Conservation (phyloP, 768 basidiomycete species). For the Boletus vinaceobasis region DNA sequence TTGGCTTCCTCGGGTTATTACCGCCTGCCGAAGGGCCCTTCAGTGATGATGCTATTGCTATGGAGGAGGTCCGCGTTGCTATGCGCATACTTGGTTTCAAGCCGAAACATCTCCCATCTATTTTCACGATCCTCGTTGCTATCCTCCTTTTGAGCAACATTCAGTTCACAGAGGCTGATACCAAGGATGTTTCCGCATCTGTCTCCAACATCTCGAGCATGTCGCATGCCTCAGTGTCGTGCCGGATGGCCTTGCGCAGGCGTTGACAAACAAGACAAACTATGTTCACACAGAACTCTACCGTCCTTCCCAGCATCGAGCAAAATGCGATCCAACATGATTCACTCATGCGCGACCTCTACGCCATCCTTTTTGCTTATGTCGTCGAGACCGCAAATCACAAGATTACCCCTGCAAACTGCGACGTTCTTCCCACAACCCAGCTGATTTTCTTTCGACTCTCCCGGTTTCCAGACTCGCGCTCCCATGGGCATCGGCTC, state of each 20-base stretch:
- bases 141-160: constrained; percentile 83
- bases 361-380: constrained; percentile 86
- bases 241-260: constrained; percentile 73
- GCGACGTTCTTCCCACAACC: constrained; percentile 53
- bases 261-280: constrained; percentile 82
- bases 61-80: constrained; percentile 77
- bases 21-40: constrained; percentile 85
- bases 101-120: constrained; percentile 76
- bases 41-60: constrained; percentile 80
- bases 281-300: constrained; percentile 89
- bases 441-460: constrained; percentile 76
- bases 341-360: constrained; percentile 75
- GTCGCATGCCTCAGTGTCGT: constrained; percentile 71
- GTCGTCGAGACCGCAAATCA: constrained; percentile 87
- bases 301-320: constrained; percentile 70
- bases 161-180: constrained; percentile 69
- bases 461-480: constrained; percentile 79
- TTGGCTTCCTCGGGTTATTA: constrained; percentile 87
- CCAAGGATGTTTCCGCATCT: constrained; percentile 62
- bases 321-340: constrained; percentile 77
- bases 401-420: constrained; percentile 55
- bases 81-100: constrained; percentile 89
- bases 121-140: constrained; percentile 76
- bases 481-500: constrained; percentile 60
- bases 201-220: constrained; percentile 60